phyloP scores from a whole-genome alignment of 352 stramenopile species.

The Phytophthora lateralis region DNA sequence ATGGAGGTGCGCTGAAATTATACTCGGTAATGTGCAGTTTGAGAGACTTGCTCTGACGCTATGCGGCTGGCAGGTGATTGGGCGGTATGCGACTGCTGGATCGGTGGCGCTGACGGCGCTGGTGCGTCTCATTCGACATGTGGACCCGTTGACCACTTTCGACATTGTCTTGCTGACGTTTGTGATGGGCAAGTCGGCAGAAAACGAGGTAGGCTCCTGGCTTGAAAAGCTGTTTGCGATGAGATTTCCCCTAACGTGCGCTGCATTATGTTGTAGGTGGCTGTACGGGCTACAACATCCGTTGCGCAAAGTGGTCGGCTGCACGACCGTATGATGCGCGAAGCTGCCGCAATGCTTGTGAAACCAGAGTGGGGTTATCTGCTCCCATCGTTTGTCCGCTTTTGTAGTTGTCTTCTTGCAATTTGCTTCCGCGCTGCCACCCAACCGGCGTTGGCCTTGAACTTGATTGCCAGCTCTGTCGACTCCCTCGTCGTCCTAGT shows the following conservation, averaged over 20 bases:
- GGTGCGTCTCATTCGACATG: slow-evolving; percentile 48
- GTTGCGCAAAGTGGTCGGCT: slow-evolving; percentile 46
- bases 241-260: background rate
- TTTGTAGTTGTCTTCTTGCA: slow-evolving; percentile 61
- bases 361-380: slow-evolving; percentile 50
- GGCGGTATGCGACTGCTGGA: slow-evolving; percentile 56
- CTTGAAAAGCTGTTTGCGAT: background rate
- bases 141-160: slow-evolving; percentile 55
- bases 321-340: slow-evolving; percentile 36
- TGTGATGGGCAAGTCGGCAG: slow-evolving; percentile 61
- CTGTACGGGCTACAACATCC: slow-evolving; percentile 48
- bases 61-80: slow-evolving; percentile 45
- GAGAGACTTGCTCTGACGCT: background rate
- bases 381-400: slow-evolving; percentile 53
- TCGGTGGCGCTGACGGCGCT: slow-evolving; percentile 57
- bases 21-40: background rate
- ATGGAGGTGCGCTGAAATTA: slow-evolving; percentile 40
- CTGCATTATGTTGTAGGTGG: slow-evolving; percentile 29
- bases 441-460: slow-evolving; percentile 35
- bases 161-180: slow-evolving; percentile 68
- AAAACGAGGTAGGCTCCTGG: slow-evolving; percentile 59
- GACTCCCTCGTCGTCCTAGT: slow-evolving; percentile 46
- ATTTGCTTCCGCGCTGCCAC: slow-evolving; percentile 49
- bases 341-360: slow-evolving; percentile 37
- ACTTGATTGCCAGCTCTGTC: slow-evolving; percentile 47